Percentiles rank a stretch among this genome's conserved stretches.
These are phyloP conservation scores for Fusarium acutatum DNA, from an alignment of 2,329 filamentous ascomycete species.

Conservation along the genomic window DNA sequence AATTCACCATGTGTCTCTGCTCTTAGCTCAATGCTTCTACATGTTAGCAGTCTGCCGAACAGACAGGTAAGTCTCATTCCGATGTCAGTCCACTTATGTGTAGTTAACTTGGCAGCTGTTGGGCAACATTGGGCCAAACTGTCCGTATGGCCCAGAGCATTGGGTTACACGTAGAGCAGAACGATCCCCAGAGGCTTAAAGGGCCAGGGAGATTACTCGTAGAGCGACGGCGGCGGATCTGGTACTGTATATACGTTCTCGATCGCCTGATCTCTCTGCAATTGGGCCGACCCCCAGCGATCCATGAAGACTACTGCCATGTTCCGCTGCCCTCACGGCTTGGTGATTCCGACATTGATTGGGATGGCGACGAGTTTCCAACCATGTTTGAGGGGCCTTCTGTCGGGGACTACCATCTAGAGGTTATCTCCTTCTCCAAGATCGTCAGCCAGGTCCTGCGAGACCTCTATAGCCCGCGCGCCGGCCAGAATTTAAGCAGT, in stretches of 20 bases:
- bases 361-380: neutral
- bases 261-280: neutral
- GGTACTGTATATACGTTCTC: neutral
- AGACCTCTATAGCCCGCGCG: neutral
- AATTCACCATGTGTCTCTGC: neutral
- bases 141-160: neutral
- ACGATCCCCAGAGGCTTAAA: neutral
- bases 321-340: neutral
- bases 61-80: neutral
- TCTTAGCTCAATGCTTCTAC: neutral
- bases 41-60: neutral
- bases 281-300: neutral
- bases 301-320: neutral
- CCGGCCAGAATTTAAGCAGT: neutral
- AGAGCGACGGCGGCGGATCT: neutral
- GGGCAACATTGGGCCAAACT: neutral
- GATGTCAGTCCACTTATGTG: fast-evolving
- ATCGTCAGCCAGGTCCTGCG: neutral
- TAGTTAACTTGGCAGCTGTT: neutral
- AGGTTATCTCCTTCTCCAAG: neutral
- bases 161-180: neutral
- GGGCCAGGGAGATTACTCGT: fast-evolving
- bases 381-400: neutral
- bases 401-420: neutral
- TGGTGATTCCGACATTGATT: neutral